Conservation (phyloP, 2,329 filamentous ascomycete genomes). For the Lojkania enalia region DNA sequence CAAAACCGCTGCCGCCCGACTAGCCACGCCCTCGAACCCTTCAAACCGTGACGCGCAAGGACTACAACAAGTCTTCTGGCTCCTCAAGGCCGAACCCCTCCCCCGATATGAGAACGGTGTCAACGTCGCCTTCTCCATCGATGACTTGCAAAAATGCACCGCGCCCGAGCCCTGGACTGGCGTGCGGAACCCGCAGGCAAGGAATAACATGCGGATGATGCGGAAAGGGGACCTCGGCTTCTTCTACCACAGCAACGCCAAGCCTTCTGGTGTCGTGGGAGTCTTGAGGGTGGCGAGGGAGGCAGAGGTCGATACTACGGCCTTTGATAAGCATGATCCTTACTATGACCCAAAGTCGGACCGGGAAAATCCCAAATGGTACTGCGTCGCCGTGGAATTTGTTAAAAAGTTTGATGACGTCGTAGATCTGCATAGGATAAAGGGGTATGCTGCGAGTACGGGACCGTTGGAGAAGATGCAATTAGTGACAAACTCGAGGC, state of each 20-base stretch:
- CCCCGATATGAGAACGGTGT: slow-evolving; percentile 82
- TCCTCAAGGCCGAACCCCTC: slow-evolving; percentile 70
- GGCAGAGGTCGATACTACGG: slow-evolving; percentile 76
- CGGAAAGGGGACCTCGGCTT: slow-evolving; percentile 89
- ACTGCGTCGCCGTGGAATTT: slow-evolving; percentile 85
- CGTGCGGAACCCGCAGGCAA: slow-evolving; percentile 61
- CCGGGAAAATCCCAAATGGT: slow-evolving; percentile 76
- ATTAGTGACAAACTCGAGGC: slow-evolving; percentile 75
- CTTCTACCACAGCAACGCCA: slow-evolving; percentile 96
- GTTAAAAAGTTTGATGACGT: slow-evolving; percentile 76
- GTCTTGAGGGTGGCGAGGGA: slow-evolving; percentile 88
- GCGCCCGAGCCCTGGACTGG: slow-evolving; percentile 89
- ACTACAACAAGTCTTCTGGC: slow-evolving; percentile 48
- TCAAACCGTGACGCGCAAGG: slow-evolving; percentile 33
- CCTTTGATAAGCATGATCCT: slow-evolving; percentile 70
- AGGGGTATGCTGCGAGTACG: slow-evolving; percentile 60
- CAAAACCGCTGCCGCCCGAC: slow-evolving; percentile 8
- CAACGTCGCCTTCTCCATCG: slow-evolving; percentile 92
- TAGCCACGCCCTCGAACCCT: slow-evolving; percentile 15
- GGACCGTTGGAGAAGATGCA: slow-evolving; percentile 74
- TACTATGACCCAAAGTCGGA: slow-evolving; percentile 84
- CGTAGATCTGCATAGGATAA: slow-evolving; percentile 72
- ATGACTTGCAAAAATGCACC: slow-evolving; percentile 74
- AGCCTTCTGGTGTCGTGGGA: slow-evolving; percentile 83
- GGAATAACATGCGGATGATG: slow-evolving; percentile 91